Base-by-base conservation (phyloP, 441 rosid genomes). In the Syzygium malaccense region DNA sequence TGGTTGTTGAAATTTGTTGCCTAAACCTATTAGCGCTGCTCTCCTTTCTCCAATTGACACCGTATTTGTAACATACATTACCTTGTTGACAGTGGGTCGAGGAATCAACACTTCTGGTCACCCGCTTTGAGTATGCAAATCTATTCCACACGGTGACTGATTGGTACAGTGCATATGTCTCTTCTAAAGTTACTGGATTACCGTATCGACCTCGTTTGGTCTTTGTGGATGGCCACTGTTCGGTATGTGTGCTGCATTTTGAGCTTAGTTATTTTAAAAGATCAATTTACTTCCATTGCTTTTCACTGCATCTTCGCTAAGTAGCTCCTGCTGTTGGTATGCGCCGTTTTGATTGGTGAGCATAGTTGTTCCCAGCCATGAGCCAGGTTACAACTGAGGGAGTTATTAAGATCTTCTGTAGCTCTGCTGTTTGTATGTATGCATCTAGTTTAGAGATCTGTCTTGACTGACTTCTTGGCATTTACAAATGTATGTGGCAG, bases 141-240 rank as follows among this genome's bases (percentile, higher is more conserved):
- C 92, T 98, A 85, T 98, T 96, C 89, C 99, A 98, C 90, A 98
- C 99, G 1, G 88, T 96, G 58, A 98, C 99, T 1, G 98, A 97
- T 94, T 97, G 99, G 99, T 97, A 94, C 91, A 97, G 96, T 58
- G 96, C 99, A 1, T 96, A 97, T 87, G 96, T 95, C 85, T 93
- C 99, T 86, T 96, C 99, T 19, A 94, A 97, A 93, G 96, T 96
- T 86, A 96, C 99, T 3, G 96, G 94, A 87, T 92, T 97, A 93
- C 97, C 98, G 57, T 92, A 94, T 88, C 97, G 99, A 9, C 99
- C 99, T 7, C 96, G 92, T 90, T 78, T 97, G 93, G 93, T 96
- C 90, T 97, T 97, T 87, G 91, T 97, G n/a, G 99, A 96, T 88
- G 99, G 99, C 86, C 99, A 97, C 87, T 96, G 96, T 90, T 91